phyloP scores from a whole-genome alignment of 148 eudicot genomes.

The Silene uniflora region DNA sequence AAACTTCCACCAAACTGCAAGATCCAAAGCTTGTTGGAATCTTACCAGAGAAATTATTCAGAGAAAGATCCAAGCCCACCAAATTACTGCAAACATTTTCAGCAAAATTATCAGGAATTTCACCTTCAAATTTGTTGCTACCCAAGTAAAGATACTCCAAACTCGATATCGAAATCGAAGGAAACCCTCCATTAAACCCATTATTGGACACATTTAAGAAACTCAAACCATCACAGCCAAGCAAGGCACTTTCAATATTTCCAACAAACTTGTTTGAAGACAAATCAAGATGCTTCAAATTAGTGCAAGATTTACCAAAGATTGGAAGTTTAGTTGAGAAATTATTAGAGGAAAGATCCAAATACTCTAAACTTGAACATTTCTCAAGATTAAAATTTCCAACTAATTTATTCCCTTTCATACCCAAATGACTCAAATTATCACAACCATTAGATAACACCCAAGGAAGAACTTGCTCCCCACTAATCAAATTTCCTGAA shows the following conservation, averaged over 20 bases:
- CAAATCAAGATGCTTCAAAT: constrained; percentile 52
- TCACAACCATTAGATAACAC: constrained; percentile 42
- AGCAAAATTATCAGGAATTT: constrained; percentile 29
- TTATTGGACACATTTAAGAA: constrained; percentile 58
- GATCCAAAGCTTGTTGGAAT: constrained; percentile 57
- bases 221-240: constrained; percentile 29
- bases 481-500: constrained; percentile 50
- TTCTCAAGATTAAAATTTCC: constrained; percentile 41
- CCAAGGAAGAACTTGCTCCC: constrained; percentile 45
- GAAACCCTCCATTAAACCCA: constrained; percentile 37
- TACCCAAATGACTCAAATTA: constrained; percentile 34
- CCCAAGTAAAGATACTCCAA: constrained; percentile 46
- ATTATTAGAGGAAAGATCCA: constrained; percentile 70
- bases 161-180: constrained; percentile 32
- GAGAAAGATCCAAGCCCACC: constrained; percentile 58
- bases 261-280: constrained; percentile 64
- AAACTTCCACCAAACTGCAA: constrained; percentile 44
- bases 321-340: constrained; percentile 43
- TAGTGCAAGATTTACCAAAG: constrained; percentile 34
- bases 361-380: constrained; percentile 42
- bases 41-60: constrained; percentile 58
- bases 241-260: constrained; percentile 26
- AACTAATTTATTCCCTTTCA: constrained; percentile 52
- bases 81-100: constrained; percentile 51
- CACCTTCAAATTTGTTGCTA: constrained; percentile 42